Evolutionary conservation across 2,329 filamentous ascomycete species (phyloP).

Genomic region (Curvularia sp.): DNA sequence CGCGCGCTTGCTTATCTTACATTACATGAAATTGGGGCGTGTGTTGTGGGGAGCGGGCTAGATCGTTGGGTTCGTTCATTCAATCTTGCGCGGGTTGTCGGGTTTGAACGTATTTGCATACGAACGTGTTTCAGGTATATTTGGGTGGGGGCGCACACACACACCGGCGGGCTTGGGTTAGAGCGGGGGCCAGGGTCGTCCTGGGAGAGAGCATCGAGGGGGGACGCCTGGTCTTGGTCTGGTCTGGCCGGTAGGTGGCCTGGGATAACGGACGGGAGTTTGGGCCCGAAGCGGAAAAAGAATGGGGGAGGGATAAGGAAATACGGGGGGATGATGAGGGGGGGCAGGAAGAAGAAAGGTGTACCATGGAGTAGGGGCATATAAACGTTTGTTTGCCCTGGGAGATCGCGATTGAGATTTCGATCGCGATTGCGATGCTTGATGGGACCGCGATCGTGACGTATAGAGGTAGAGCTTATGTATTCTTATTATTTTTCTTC

Average conservation of each 20-base stretch:
- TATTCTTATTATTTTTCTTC: not conserved
- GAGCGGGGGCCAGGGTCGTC: not conserved
- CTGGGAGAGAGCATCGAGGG: not conserved
- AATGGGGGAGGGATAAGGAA: not conserved
- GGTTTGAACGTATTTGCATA: not conserved
- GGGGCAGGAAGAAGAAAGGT: not conserved
- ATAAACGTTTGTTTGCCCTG: not conserved
- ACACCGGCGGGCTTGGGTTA: not conserved
- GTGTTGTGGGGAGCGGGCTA: not conserved
- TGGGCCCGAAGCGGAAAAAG: not conserved
- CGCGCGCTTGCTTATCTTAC: not conserved
- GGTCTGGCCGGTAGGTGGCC: not conserved
- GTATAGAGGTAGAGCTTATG: not conserved
- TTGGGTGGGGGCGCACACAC: not conserved
- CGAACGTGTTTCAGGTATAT: not conserved
- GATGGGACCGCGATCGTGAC: not conserved
- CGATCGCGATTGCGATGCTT: not conserved
- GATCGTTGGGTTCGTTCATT: not conserved
- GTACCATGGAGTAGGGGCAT: not conserved
- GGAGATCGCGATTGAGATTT: not conserved
- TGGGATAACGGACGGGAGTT: conserved; percentile 1
- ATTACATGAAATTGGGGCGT: not conserved
- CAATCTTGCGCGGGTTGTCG: not conserved
- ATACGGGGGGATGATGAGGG: not conserved
- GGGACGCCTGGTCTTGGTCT: not conserved